Evolutionary conservation across 2,329 filamentous ascomycete genomes (phyloP), one percentile per base, ranked within the genome.

Genomic region (Gyromitra esculenta): DNA sequence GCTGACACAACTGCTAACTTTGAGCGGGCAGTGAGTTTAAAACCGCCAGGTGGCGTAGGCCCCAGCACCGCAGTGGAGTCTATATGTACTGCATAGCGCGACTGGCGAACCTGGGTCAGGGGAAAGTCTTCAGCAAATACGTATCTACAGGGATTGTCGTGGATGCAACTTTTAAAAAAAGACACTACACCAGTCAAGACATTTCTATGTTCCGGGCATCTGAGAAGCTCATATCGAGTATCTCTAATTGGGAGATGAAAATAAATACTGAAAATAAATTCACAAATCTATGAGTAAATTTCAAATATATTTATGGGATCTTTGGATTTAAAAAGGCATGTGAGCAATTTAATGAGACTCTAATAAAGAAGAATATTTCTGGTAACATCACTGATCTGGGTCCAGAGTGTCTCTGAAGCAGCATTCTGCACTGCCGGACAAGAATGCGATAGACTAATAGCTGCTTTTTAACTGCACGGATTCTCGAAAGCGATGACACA

Each of bases 51-150:
- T 74, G 41, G 71, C 21, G 71, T 45, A 59, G 41, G 52, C 60
- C 5, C 39, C 57, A 41, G 57, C 7, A 60, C 25, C 39, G 11
- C 50, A 59, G 11, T 9, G 57, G 48, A 70, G 45, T 15, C 6
- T 50, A 54, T 69, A 62, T 64, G 60, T 65, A 65, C 37, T 48
- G 57, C 35, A 54, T 37, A 35, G 50, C 50, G 57, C 25, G 48
- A 59, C 64, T 54, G 48, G 21, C 25, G n/a, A 18, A 11, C 60
- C 66, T 73, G 35, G 48, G 64, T 64, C 57, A 64, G 64, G 57
- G 57, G 72, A 74, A 63, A 45, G 37, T 48, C 37, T 68, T 62
- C 18, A 62, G n/a, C 45, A 50, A 62, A 50, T 62, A 31, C 25
- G 25, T 31, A 62, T 68, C 54, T 62, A 62, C 56, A 73, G 54